Percentiles rank a stretch among this genome's conserved stretches.
These are phyloP conservation scores for Alternaria burnsii DNA, from an alignment of 2,329 filamentous ascomycete genomes.

Conservation along the genomic window DNA sequence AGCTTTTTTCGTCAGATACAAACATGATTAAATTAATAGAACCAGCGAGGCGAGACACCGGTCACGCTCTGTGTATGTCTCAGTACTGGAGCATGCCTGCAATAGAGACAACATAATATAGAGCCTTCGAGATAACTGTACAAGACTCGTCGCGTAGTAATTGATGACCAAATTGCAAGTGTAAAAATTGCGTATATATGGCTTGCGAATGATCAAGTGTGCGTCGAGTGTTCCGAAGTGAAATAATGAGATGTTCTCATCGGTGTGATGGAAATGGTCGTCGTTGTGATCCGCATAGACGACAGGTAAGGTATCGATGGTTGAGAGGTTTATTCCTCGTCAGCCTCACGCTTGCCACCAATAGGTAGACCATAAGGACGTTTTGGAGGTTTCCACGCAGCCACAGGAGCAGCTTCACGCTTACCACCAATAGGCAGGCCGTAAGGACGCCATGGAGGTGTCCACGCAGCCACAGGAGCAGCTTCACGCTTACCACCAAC, in stretches of 20 bases:
- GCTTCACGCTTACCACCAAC: conserved; percentile 34
- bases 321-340: conserved; percentile 6
- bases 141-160: conserved; percentile 2
- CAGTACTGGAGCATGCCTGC: not conserved
- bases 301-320: not conserved
- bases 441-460: conserved; percentile 11
- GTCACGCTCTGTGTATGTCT: conserved; percentile 11
- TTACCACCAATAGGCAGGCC: conserved; percentile 34
- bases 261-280: not conserved
- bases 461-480: not conserved
- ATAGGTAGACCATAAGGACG: conserved; percentile 7
- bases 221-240: conserved; percentile 8
- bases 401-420: conserved; percentile 46
- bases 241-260: not conserved
- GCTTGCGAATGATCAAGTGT: conserved; percentile 1
- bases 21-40: not conserved
- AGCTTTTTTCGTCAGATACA: not conserved
- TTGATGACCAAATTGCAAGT: conserved; percentile 1
- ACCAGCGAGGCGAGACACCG: conserved; percentile 6
- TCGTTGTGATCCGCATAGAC: not conserved
- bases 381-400: too few relatives aligned
- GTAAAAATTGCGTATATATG: not conserved
- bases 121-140: conserved; percentile 13
- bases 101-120: not conserved
- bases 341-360: conserved; percentile 33